phyloP scores from a whole-genome alignment of 2,329 filamentous ascomycete genomes.

The Myriosclerotinia duriaeana region DNA sequence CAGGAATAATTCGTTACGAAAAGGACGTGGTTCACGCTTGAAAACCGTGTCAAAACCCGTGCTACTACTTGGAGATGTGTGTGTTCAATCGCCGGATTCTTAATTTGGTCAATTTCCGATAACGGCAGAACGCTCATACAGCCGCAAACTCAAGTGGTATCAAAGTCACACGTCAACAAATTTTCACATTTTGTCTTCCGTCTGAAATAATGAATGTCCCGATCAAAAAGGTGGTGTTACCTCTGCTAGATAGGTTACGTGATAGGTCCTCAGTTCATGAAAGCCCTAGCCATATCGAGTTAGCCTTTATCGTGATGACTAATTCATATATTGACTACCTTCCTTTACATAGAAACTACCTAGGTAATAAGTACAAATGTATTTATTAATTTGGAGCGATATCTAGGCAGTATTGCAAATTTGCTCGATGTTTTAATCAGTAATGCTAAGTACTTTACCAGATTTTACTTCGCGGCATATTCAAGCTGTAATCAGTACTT shows the following conservation, averaged over 20 bases:
- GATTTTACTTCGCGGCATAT: no score
- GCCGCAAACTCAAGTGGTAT: not conserved
- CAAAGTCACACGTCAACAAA: no score
- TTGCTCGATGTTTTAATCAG: no score
- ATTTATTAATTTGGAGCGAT: not conserved
- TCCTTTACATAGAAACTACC: no score
- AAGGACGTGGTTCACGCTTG: not conserved
- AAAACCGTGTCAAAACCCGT: not conserved
- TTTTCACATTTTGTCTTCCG: not conserved
- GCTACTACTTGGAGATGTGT: not conserved
- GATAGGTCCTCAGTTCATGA: no score
- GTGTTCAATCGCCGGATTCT: not conserved
- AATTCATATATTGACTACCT: not conserved
- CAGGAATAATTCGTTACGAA: not conserved
- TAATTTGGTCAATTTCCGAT: not conserved
- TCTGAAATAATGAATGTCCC: not conserved
- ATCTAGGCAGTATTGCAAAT: no score
- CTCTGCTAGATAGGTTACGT: no score
- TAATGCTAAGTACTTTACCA: no score
- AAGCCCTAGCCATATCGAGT: constrained; percentile 1
- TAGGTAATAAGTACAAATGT: not conserved
- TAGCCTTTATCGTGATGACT: not conserved
- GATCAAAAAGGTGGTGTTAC: not conserved
- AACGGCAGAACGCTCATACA: not conserved
- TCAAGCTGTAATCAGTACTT: no score